Evolutionary conservation across 345 rosid genomes (phyloP).

Genomic region (Balakata baccata): DNA sequence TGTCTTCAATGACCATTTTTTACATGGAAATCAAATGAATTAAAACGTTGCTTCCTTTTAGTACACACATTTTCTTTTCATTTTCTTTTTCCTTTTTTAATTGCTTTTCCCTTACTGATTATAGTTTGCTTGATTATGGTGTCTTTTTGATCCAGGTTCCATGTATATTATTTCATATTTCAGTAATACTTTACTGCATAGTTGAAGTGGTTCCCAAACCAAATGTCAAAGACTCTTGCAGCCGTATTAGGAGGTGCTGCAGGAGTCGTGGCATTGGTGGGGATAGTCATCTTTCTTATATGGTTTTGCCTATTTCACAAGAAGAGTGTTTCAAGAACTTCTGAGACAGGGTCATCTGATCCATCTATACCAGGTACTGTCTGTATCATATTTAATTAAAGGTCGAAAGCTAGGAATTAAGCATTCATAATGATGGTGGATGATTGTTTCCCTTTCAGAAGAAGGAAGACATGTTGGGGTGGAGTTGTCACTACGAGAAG

Average conservation of each 20-base stretch:
- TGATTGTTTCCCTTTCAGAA: constrained; percentile 22
- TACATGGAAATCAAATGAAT: not conserved
- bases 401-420: constrained; percentile 3
- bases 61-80: not conserved
- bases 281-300: constrained; percentile 43
- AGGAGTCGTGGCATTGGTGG: constrained; percentile 85
- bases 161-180: constrained; percentile 25
- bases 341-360: constrained; percentile 88
- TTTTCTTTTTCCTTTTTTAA: not conserved
- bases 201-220: constrained; percentile 53
- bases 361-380: constrained; percentile 63
- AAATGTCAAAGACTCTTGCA: constrained; percentile 87
- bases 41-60: constrained; percentile 3
- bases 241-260: constrained; percentile 87
- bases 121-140: constrained; percentile 25
- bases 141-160: constrained; percentile 45
- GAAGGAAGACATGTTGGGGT: constrained; percentile 66
- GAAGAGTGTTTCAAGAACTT: constrained; percentile 52
- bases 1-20: not conserved
- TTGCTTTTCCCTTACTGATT: constrained; percentile 10
- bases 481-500: constrained; percentile 70
- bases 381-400: not conserved
- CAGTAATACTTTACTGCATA: constrained; percentile 31
- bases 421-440: not conserved
- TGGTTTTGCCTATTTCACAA: constrained; percentile 61